Evolutionary conservation across 768 basidiomycete genomes (phyloP), one percentile per base, ranked within the genome.

Genomic region (Lenzites betulinus): DNA sequence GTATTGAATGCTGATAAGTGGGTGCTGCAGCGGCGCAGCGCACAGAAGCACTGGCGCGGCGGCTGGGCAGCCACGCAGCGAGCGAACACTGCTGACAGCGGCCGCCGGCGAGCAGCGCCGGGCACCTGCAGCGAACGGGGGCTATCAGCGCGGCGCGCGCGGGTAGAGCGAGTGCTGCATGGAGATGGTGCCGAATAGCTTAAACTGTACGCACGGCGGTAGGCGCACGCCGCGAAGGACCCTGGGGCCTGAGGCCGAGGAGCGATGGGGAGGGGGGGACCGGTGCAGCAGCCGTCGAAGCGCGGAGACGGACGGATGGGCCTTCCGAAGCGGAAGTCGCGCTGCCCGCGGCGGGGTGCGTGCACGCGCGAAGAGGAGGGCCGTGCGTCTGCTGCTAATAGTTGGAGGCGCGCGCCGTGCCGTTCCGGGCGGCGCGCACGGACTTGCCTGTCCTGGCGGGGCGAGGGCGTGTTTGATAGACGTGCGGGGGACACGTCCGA

Each of bases 101-200:
- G 60, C 54, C 41, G 60, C 60, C 60, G 60, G 53, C 22, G 54
- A 20, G 23, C 54, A 51, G 60, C 60, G 59, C 53, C 47, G 52
- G 48, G n/a, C n/a, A n/a, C n/a, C n/a, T n/a, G n/a, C n/a, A n/a
- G n/a, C n/a, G 41, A 18, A 52, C 30, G 30, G 30, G 18, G 44
- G 20, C 30, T 22, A 50, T 35, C 33, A 33, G 30, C 30, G 30
- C 6, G 30, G 33, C 33, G 26, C 35, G 30, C 28, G 51, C n/a
- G 9, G 11, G 51, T 46, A 33, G 20, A 46, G n/a, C 15, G 47
- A 42, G 20, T 53, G 38, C 44, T 61, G 16, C 13, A 43, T 55
- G 53, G 22, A 38, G 54, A 49, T n/a, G 47, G 59, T 50, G 49
- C 60, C 60, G 60, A 61, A 61, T 41, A 61, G 59, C 47, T 35